Conservation (phyloP, 768 basidiomycete genomes). For the Termitomyces eurrhizus region DNA sequence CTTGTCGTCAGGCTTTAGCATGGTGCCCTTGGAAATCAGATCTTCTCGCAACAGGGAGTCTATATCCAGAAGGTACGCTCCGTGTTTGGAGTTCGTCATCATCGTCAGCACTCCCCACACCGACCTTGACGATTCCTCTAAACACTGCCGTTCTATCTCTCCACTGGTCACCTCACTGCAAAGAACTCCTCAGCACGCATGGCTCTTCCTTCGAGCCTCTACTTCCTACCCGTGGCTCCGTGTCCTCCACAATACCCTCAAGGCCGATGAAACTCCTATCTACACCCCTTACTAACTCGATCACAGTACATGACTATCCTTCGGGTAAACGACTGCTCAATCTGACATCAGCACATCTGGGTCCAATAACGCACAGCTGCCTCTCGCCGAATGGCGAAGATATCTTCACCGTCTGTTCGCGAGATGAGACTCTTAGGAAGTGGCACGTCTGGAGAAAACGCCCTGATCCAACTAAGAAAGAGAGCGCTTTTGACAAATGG, state of each 20-base stretch:
- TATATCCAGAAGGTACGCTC: conserved; percentile 69
- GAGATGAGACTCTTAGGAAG: conserved; percentile 69
- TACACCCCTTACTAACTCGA: conserved; percentile 58
- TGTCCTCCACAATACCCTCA: conserved; percentile 26
- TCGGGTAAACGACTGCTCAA: conserved; percentile 44
- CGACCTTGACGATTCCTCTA: conserved; percentile 65
- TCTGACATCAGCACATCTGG: conserved; percentile 52
- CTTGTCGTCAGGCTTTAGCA: conserved; percentile 58
- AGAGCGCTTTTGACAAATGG: conserved; percentile 44
- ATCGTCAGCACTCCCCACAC: conserved; percentile 24
- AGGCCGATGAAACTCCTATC: conserved; percentile 45
- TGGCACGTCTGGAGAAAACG: conserved; percentile 63
- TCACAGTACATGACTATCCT: conserved; percentile 78
- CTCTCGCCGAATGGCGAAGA: conserved; percentile 59
- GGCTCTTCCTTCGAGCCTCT: conserved; percentile 56
- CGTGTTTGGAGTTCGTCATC: conserved; percentile 63
- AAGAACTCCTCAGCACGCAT: conserved; percentile 88
- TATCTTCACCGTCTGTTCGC: conserved; percentile 60
- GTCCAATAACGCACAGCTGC: conserved; percentile 56
- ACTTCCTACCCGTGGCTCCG: conserved; percentile 22
- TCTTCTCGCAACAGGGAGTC: conserved; percentile 73
- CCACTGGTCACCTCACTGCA: conserved; percentile 81
- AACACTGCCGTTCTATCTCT: conserved; percentile 67
- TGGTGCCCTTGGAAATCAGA: conserved; percentile 86
- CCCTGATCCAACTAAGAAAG: conserved; percentile 26